These are phyloP conservation scores for Leishmania aethiopica DNA, from an alignment of 208 protist species.

Conservation along the genomic window DNA sequence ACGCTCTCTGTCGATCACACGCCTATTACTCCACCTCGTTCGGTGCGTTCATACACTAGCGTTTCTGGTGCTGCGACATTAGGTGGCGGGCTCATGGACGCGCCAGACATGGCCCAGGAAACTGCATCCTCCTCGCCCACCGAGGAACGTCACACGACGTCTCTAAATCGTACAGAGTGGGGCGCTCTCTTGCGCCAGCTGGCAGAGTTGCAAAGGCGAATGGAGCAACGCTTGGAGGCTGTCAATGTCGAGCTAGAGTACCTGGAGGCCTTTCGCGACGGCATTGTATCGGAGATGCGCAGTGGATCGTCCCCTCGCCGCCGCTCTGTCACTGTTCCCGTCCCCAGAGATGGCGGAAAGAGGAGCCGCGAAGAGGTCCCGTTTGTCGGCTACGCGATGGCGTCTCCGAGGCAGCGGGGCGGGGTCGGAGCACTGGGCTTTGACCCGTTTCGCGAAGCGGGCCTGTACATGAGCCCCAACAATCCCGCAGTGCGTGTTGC, in stretches of 20 bases:
- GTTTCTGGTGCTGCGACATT: neutral
- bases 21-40: neutral
- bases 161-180: neutral
- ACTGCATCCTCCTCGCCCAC: neutral
- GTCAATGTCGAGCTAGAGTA: slow-evolving; percentile 2
- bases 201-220: neutral
- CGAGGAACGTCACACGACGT: neutral
- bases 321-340: neutral
- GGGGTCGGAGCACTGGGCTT: neutral
- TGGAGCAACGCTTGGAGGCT: slow-evolving; percentile 6
- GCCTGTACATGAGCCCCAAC: slow-evolving; percentile 10
- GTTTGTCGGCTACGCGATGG: neutral
- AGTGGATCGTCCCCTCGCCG: neutral
- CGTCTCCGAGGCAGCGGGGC: neutral
- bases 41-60: neutral
- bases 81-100: neutral
- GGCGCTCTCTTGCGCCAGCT: neutral
- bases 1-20: neutral
- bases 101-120: neutral
- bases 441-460: slow-evolving; percentile 21
- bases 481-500: slow-evolving; percentile 16
- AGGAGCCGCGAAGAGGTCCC: neutral
- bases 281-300: neutral
- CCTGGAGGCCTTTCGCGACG: slow-evolving; percentile 19
- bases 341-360: neutral